phyloP scores from a whole-genome alignment of 441 rosid species.

The Omphalea diandra region DNA sequence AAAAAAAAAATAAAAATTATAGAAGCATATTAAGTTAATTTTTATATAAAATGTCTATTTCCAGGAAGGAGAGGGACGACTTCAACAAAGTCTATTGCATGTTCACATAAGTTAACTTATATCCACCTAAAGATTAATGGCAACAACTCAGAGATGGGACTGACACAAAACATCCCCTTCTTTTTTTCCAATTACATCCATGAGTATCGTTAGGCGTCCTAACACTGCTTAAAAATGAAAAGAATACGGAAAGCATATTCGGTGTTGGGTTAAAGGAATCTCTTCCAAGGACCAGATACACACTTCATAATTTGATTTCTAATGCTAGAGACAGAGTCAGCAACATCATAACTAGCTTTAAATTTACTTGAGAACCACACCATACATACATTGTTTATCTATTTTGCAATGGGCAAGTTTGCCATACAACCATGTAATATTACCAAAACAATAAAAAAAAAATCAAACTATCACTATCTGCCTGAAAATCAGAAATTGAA shows the following conservation, averaged over 20 bases:
- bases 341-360: not conserved
- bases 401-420: no score
- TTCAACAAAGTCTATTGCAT: not conserved
- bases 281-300: not conserved
- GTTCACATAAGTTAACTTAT: not conserved
- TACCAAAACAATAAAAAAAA: no score
- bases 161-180: not conserved
- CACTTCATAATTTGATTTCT: not conserved
- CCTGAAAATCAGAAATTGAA: slow-evolving; percentile 1
- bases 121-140: not conserved
- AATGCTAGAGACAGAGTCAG: not conserved
- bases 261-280: not conserved
- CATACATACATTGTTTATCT: no score
- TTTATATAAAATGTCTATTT: not conserved
- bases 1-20: not conserved
- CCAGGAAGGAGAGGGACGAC: not conserved
- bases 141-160: not conserved
- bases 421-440: no score
- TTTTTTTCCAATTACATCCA: not conserved
- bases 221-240: not conserved
- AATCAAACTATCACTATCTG: no score
- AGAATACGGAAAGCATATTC: not conserved
- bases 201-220: not conserved
- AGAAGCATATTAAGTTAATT: not conserved
- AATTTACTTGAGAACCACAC: not conserved